Evolutionary conservation across 805 yeast species (phyloP), one percentile per base, ranked within the genome.

Genomic region (Schizosaccharomyces osmophilus): DNA sequence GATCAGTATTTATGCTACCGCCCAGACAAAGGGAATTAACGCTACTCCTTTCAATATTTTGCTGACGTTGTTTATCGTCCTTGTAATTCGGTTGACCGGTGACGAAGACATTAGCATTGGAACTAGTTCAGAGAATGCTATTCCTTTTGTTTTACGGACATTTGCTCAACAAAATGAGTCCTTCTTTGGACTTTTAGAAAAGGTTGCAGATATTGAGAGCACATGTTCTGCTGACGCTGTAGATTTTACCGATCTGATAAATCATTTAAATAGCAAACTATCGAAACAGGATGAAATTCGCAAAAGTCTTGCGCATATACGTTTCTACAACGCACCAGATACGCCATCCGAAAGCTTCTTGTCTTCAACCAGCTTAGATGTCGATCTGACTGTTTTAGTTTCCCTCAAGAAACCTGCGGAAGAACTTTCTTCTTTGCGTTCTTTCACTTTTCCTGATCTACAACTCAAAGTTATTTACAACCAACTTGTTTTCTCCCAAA

Each of bases 81-180:
- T 90, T 62, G 77, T 87, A 48, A 83, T 79, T 71, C 77, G 97
- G 68, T 74, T 87, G 59, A 84, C 96, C 1, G 97, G 97, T 29
- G 97, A 90, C 70, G 97, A 90, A 65, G 97, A 90, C 67, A 82
- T 93, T 60, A 82, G 84, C n/a, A 73, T 90, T 64, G 88, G 89
- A n/a, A 82, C 88, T 0, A 81, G 51, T 19, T 29, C 51, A 19
- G 61, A 42, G 36, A 26, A 43, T 26, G 61, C 31, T n/a, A 72
- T 74, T 61, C 80, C 80, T 32, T 79, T 82, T 65, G 82, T 86
- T 19, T 69, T 87, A 32, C 77, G 95, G 67, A 73, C 85, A 57
- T 74, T 74, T 42, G 73, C 87, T 63, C 66, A 67, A 42, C 72
- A 72, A 22, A 64, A 66, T 26, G 65, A 71, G 17, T 63, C 67